These are phyloP conservation scores for Daldinia vernicosa DNA, from an alignment of 495 filamentous ascomycete species.

Conservation along the genomic window DNA sequence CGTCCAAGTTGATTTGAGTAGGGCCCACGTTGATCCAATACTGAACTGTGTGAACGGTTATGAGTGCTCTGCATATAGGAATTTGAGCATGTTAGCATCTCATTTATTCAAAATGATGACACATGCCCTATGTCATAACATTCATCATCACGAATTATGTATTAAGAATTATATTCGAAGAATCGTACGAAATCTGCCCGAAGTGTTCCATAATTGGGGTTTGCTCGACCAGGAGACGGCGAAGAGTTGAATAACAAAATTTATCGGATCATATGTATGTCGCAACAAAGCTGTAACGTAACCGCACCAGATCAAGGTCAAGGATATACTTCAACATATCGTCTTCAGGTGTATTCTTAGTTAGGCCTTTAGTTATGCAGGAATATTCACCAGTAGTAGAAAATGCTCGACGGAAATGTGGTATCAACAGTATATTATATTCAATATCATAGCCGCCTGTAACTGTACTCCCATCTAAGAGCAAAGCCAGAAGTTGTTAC, in stretches of 20 bases:
- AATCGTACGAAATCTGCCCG: neutral
- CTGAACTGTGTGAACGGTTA: neutral
- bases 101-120: no score
- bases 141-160: neutral
- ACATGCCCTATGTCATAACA: neutral
- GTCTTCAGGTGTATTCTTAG: no score
- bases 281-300: neutral
- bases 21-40: neutral
- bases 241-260: neutral
- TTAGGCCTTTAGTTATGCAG: neutral
- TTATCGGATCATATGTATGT: neutral
- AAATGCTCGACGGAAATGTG: neutral
- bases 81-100: neutral
- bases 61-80: neutral
- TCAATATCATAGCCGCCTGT: neutral
- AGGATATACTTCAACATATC: no score
- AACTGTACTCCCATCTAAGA: conserved; percentile 1
- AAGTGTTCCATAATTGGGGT: no score
- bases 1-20: neutral
- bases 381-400: neutral
- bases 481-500: neutral
- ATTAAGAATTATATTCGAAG: neutral
- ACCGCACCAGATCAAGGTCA: no score
- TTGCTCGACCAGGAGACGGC: no score
- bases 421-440: conserved; percentile 26